Evolutionary conservation across 116 monocot species (phyloP).

Genomic region (Papilionanthe hybrid): DNA sequence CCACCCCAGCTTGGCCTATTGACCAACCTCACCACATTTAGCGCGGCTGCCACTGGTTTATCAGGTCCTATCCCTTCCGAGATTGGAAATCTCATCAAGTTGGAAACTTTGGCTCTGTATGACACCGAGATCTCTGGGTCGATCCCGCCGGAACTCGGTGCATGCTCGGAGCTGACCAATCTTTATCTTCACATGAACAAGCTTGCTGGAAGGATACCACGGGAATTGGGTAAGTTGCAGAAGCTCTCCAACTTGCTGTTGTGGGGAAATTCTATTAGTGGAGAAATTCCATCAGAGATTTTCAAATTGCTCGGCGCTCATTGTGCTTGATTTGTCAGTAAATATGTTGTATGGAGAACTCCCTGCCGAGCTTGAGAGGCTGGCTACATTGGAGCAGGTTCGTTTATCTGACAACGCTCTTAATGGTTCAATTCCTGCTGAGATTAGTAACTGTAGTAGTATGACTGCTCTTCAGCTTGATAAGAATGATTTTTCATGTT

Average conservation of each 20-base stretch:
- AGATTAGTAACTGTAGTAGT: constrained; percentile 69
- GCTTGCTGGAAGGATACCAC: constrained; percentile 46
- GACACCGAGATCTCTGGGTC: constrained; percentile 74
- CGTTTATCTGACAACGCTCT: constrained; percentile 81
- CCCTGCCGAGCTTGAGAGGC: constrained; percentile 55
- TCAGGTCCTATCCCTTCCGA: constrained; percentile 61
- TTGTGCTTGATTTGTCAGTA: constrained; percentile 73
- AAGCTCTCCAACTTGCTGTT: constrained; percentile 78
- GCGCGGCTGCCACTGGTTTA: constrained; percentile 74
- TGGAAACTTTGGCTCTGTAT: constrained; percentile 75
- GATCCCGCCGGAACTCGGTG: constrained; percentile 51
- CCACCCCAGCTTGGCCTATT: constrained; percentile 67
- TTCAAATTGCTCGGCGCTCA: constrained; percentile 69
- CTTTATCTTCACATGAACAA: constrained; percentile 90
- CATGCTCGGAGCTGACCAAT: constrained; percentile 59
- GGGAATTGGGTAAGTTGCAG: constrained; percentile 63
- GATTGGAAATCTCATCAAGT: constrained; percentile 53
- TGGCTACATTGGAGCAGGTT: constrained; percentile 67
- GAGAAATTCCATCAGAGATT: constrained; percentile 51
- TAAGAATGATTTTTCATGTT: constrained; percentile 62
- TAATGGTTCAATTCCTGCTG: constrained; percentile 45
- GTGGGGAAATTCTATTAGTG: constrained; percentile 72
- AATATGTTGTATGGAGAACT: constrained; percentile 65
- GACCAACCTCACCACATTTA: constrained; percentile 69
- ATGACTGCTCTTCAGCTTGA: constrained; percentile 81